Base-by-base conservation (phyloP, 495 filamentous ascomycete species). In the Annulohypoxylon nitens region DNA sequence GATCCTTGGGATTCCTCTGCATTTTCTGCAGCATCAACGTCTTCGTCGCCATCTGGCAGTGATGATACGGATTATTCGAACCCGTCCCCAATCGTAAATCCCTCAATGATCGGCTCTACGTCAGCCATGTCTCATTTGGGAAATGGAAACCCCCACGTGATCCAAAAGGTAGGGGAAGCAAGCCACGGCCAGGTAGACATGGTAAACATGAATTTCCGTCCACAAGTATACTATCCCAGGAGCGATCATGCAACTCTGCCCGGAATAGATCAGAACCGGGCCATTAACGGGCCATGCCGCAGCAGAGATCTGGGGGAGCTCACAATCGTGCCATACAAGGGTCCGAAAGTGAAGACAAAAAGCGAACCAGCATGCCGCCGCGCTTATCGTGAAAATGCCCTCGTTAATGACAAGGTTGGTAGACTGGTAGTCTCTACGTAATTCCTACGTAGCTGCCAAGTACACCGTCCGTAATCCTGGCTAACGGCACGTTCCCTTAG, bases 331-430 rank as follows among this genome's bases (percentile, higher is more conserved):
- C 55, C 66, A 23, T 69, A 69, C 58, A 69, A 41, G 34, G 58
- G 8, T 45, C 57, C 45, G 10, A 69, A 55, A 16, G 25, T 18
- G 47, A 69, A 62, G 14, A 10, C 48, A 55, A 61, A 55, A 45
- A 36, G 66, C 18, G 36, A 69, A 16, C 18, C 34, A 23, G n/a
- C 45, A 6, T 26, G 57, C 12, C 47, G 58, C 36, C 57, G 58
- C 25, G 57, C 57, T 62, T 69, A 53, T 53, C 66, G 66, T 34
- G 66, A 45, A 2, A 25, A 69, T n/a, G 66, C 58, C 36, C 66
- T 69, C 58, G 50, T 69, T 9, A 61, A 61, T 10, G 66, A 69
- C 23, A 61, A 69, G 47, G 57, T 43, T 55, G 25, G 66, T 47
- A 43, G 26, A 30, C 30, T 6, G 30, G 30, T 30, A 30, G 30